A percentile compares a stretch with the other conserved stretches of the same genome.
These are phyloP conservation scores for Xylaria grammica DNA, from an alignment of 495 filamentous ascomycete genomes.

Conservation along the genomic window DNA sequence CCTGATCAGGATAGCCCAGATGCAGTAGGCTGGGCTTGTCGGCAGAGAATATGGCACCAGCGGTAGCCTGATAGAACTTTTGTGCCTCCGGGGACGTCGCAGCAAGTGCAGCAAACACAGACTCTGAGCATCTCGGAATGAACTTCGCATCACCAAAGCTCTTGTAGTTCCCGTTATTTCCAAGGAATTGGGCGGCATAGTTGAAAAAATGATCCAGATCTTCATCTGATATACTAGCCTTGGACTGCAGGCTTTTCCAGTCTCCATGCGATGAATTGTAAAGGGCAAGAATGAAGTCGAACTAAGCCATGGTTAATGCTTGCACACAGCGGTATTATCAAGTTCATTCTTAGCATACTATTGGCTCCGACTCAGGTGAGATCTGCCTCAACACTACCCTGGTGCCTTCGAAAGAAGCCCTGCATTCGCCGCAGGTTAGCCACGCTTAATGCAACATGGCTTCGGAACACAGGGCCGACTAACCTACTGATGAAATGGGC, in stretches of 20 bases:
- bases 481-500: constrained; percentile 91
- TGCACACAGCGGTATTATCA: background rate
- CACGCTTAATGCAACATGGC: background rate
- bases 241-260: constrained; percentile 72
- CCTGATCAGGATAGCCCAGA: constrained; percentile 80
- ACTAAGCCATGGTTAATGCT: constrained; percentile 42
- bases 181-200: constrained; percentile 87
- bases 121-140: constrained; percentile 74
- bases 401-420: constrained; percentile 83
- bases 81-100: constrained; percentile 63
- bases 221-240: constrained; percentile 71
- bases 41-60: constrained; percentile 76
- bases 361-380: constrained; percentile 86
- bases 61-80: constrained; percentile 68
- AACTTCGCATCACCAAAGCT: constrained; percentile 95
- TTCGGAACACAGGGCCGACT: constrained; percentile 29
- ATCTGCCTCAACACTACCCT: constrained; percentile 86
- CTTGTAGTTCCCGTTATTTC: constrained; percentile 95
- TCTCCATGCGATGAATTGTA: constrained; percentile 76
- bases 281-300: constrained; percentile 85
- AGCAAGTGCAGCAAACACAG: constrained; percentile 73
- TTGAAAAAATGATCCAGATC: constrained; percentile 78
- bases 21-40: constrained; percentile 74
- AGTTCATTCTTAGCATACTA: constrained; percentile 45
- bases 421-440: constrained; percentile 38